phyloP scores from a whole-genome alignment of 2,329 filamentous ascomycete species.

The Ambrosiella xylebori region DNA sequence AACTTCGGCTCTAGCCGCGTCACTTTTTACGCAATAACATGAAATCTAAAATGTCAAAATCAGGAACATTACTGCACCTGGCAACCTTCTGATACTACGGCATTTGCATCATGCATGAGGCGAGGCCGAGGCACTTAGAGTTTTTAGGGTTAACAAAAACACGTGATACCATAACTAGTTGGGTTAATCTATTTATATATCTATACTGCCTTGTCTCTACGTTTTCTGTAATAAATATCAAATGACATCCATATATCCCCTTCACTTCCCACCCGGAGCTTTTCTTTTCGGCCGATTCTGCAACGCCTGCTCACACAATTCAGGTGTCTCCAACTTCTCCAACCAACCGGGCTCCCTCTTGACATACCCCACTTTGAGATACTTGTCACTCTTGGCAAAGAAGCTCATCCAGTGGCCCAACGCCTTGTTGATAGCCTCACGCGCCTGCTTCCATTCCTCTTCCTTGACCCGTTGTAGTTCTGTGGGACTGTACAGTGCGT shows the following conservation, averaged over 20 bases:
- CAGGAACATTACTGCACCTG: too few species aligned
- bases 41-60: too few species aligned
- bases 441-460: constrained; percentile 48
- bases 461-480: constrained; percentile 37
- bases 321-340: constrained; percentile 38
- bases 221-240: too few species aligned
- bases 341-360: constrained; percentile 43
- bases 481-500: constrained; percentile 36
- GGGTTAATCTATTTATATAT: too few species aligned
- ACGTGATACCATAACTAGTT: too few species aligned
- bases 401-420: constrained; percentile 71
- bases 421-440: constrained; percentile 44
- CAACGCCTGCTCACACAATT: constrained; percentile 53
- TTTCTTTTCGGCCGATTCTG: constrained; percentile 34
- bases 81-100: too few species aligned
- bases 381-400: constrained; percentile 65
- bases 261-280: not conserved
- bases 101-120: too few species aligned
- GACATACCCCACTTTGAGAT: constrained; percentile 63
- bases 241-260: not conserved
- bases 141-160: too few species aligned
- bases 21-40: too few species aligned
- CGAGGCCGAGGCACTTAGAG: too few species aligned
- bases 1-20: too few species aligned
- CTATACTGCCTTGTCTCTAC: too few species aligned